phyloP scores from a whole-genome alignment of 345 rosid genomes.

The sweet orange (Citrus sinensis) region DNA sequence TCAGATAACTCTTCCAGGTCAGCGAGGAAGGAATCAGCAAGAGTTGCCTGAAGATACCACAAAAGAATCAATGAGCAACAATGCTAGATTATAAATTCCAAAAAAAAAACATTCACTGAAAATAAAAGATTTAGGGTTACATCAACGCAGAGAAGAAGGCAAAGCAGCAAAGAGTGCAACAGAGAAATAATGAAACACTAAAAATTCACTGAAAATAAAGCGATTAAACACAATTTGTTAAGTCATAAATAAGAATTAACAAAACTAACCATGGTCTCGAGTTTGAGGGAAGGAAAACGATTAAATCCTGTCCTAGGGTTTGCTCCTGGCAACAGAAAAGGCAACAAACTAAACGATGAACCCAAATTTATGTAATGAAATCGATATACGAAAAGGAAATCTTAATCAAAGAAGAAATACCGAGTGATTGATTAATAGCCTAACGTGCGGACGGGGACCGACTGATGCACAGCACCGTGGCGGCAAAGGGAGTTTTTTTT shows the following conservation, averaged over 20 bases:
- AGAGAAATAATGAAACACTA: neutral
- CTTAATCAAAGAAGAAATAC: neutral
- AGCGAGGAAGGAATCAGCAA: slow-evolving; percentile 89
- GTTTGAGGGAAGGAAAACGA: neutral
- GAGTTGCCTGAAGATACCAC: slow-evolving; percentile 58
- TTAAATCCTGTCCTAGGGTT: neutral
- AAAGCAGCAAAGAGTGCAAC: neutral
- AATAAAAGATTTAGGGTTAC: neutral
- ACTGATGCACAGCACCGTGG: neutral
- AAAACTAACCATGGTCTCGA: slow-evolving; percentile 10
- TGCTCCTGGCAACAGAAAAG: neutral
- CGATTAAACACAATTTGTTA: neutral
- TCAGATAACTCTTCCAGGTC: slow-evolving; percentile 97
- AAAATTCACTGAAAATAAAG: neutral
- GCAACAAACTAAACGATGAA: neutral
- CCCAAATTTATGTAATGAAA: neutral
- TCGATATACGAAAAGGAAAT: neutral
- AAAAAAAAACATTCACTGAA: no score
- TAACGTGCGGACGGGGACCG: neutral
- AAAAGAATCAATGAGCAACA: neutral
- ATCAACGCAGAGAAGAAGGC: neutral
- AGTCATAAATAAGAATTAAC: neutral
- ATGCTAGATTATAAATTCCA: neutral
- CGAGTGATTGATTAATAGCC: neutral
- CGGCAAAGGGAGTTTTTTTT: no score